These are phyloP conservation scores for Rhododendron vialii DNA, from an alignment of 148 eudicot species.

Conservation along the genomic window DNA sequence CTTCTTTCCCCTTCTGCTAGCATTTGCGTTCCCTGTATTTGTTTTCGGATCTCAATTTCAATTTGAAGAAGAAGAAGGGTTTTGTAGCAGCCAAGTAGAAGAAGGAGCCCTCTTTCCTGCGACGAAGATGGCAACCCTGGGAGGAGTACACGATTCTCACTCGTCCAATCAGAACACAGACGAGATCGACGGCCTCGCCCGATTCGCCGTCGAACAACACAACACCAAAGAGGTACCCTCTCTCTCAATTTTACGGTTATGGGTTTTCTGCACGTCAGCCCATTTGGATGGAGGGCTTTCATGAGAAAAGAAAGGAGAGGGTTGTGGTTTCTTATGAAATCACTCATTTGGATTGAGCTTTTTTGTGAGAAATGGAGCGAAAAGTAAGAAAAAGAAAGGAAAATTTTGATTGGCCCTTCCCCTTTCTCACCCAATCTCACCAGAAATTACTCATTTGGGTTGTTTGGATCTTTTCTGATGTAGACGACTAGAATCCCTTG, in stretches of 20 bases:
- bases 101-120: neutral
- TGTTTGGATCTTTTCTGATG: neutral
- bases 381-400: no score
- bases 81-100: neutral
- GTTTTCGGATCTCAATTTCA: neutral
- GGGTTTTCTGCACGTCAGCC: neutral
- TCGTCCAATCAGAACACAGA: neutral
- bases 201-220: constrained; percentile 17
- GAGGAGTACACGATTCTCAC: constrained; percentile 8
- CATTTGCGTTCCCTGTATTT: neutral
- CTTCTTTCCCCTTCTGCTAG: neutral
- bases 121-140: constrained; percentile 10
- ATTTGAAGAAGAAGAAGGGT: neutral
- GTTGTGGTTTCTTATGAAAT: no score
- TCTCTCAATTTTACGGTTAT: neutral
- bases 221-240: constrained; percentile 14
- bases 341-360: no score
- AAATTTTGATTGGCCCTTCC: no score
- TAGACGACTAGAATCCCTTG: neutral
- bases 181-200: constrained; percentile 16
- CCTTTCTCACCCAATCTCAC: no score
- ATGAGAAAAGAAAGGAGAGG: no score
- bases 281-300: no score
- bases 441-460: no score
- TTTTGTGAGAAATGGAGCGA: no score